A percentile compares a stretch with the other conserved stretches of the same genome.
Conservation (phyloP, 495 filamentous ascomycete genomes). For the Jackrogersella minutella region DNA sequence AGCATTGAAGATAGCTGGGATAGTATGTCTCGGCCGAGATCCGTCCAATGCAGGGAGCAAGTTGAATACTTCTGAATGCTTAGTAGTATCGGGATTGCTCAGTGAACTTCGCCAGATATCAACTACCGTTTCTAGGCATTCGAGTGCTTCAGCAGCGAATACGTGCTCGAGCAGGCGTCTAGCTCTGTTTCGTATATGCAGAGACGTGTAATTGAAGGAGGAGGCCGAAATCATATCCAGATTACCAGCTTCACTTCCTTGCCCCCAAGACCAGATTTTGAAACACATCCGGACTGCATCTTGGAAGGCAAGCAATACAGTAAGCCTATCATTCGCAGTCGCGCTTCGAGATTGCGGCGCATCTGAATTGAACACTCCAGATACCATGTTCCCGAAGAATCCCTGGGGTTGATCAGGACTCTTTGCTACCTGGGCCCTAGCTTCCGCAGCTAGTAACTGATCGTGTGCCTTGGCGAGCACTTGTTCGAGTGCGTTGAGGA, state of each 20-base stretch:
- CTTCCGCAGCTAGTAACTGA: constrained; percentile 77
- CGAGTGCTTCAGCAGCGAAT: constrained; percentile 91
- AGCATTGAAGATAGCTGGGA: constrained; percentile 96
- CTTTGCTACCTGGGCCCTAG: constrained; percentile 70
- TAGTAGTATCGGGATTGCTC: constrained; percentile 45
- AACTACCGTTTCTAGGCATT: constrained; percentile 90
- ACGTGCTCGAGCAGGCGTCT: constrained; percentile 89
- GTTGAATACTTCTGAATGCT: constrained; percentile 69
- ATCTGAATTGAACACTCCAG: constrained; percentile 86
- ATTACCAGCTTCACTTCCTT: constrained; percentile 60
- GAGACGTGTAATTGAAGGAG: constrained; percentile 87
- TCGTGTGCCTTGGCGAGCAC: constrained; percentile 89
- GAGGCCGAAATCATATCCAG: constrained; percentile 76
- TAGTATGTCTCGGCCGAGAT: constrained; percentile 87
- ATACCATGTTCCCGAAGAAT: constrained; percentile 97
- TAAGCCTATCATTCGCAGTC: constrained; percentile 91
- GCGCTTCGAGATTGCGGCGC: constrained; percentile 74
- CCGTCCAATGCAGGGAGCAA: constrained; percentile 91
- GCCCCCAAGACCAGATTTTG: constrained; percentile 93
- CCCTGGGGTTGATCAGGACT: constrained; percentile 86
- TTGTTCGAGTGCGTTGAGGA: constrained; percentile 89
- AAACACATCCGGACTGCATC: constrained; percentile 93
- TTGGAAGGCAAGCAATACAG: constrained; percentile 94
- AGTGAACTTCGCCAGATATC: constrained; percentile 73
- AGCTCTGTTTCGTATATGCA: constrained; percentile 88